These are phyloP conservation scores for Solanum lycopersicoides DNA, from an alignment of 257 asterid species.

Conservation along the genomic window DNA sequence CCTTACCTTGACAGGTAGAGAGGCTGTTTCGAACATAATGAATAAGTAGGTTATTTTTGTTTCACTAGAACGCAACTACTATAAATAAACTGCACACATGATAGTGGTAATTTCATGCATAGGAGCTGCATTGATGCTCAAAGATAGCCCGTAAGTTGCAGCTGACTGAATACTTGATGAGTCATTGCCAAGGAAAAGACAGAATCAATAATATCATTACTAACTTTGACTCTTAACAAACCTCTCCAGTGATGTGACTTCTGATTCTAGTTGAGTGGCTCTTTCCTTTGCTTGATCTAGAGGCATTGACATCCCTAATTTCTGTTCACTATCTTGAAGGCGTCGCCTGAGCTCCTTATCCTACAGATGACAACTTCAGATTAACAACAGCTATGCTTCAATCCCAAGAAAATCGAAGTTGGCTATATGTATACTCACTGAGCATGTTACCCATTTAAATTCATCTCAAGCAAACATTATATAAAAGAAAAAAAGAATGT, in stretches of 20 bases:
- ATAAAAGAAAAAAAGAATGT: not conserved
- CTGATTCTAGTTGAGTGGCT: conserved; percentile 65
- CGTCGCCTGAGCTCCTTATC: conserved; percentile 72
- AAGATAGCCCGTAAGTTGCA: not conserved
- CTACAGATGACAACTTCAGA: conserved; percentile 22
- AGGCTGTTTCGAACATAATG: not conserved
- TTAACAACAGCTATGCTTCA: not conserved
- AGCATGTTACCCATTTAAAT: not conserved
- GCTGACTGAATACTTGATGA: not conserved
- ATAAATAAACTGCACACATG: not conserved
- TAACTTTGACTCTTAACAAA: conserved; percentile 7
- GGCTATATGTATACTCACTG: not conserved
- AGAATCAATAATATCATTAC: not conserved
- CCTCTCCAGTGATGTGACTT: conserved; percentile 78
- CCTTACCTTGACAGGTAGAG: not conserved
- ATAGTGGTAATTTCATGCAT: not conserved
- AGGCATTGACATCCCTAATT: conserved; percentile 87
- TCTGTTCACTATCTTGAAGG: conserved; percentile 82
- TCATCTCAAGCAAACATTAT: not conserved
- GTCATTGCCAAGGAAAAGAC: not conserved
- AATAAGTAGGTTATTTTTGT: not conserved
- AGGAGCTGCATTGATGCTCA: not conserved
- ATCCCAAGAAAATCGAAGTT: not conserved
- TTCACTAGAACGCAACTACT: not conserved
- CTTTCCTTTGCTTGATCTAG: conserved; percentile 67